Evolutionary conservation across 2,329 filamentous ascomycete genomes (phyloP).

Genomic region (Xylaria sp.): DNA sequence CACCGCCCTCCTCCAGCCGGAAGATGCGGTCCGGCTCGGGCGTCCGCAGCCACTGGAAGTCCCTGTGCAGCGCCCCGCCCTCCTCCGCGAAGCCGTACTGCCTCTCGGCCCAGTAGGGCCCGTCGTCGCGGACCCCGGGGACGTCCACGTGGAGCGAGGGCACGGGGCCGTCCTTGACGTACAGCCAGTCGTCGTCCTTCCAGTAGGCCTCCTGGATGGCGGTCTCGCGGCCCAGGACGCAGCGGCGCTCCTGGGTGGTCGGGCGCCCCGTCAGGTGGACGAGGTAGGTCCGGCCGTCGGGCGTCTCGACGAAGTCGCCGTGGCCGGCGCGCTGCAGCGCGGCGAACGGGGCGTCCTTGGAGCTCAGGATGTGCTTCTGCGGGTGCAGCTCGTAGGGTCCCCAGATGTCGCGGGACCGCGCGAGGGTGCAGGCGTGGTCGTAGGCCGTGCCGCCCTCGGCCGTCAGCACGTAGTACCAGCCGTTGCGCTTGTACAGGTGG

Average conservation of each 20-base stretch:
- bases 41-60: slow-evolving; percentile 62
- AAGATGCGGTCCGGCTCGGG: slow-evolving; percentile 59
- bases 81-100: slow-evolving; percentile 50
- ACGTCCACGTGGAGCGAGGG: slow-evolving; percentile 57
- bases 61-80: slow-evolving; percentile 51
- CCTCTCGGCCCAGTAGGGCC: slow-evolving; percentile 52
- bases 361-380: slow-evolving; percentile 58
- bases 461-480: slow-evolving; percentile 62
- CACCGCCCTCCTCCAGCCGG: slow-evolving; percentile 36
- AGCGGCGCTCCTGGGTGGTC: slow-evolving; percentile 53
- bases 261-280: slow-evolving; percentile 58
- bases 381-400: slow-evolving; percentile 66
- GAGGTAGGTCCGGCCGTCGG: slow-evolving; percentile 55
- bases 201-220: slow-evolving; percentile 62
- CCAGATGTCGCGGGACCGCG: slow-evolving; percentile 54
- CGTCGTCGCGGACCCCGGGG: slow-evolving; percentile 51
- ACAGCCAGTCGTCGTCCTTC: slow-evolving; percentile 66
- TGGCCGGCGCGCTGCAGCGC: slow-evolving; percentile 57
- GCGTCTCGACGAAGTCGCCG: slow-evolving; percentile 57
- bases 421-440: slow-evolving; percentile 62
- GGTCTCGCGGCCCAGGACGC: slow-evolving; percentile 58
- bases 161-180: slow-evolving; percentile 60
- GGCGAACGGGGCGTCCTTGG: slow-evolving; percentile 52
- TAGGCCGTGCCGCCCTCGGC: slow-evolving; percentile 65
- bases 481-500: slow-evolving; percentile 60